These are phyloP conservation scores for Letharia lupina DNA, from an alignment of 495 filamentous ascomycete species.

Conservation along the genomic window DNA sequence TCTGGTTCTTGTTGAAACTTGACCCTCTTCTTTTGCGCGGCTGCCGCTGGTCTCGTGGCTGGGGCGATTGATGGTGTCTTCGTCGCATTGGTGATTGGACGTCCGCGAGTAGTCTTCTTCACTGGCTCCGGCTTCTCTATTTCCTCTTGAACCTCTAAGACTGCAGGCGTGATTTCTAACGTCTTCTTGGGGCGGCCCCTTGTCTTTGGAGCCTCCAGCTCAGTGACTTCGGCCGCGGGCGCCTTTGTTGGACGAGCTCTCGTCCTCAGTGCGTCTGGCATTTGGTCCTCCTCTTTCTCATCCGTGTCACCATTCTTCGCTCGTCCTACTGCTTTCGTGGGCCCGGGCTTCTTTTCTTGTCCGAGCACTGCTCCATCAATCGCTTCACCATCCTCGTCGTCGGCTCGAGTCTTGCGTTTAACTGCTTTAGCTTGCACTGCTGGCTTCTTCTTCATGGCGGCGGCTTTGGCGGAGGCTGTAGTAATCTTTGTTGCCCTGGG, in stretches of 20 bases:
- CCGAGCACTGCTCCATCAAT: neutral
- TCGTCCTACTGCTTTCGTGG: conserved; percentile 2
- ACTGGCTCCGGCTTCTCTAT: neutral
- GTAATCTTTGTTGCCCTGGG: conserved; percentile 19
- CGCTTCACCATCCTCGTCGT: conserved; percentile 12
- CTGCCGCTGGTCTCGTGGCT: conserved; percentile 12
- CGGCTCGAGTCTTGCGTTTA: conserved; percentile 18
- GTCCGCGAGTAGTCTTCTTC: conserved; percentile 22
- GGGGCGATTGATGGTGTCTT: conserved; percentile 5
- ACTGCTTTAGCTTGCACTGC: conserved; percentile 3
- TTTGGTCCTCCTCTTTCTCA: conserved; percentile 12
- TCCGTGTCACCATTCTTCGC: neutral
- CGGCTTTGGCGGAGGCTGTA: conserved; percentile 20
- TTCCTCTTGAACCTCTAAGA: neutral
- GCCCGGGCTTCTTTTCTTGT: conserved; percentile 7
- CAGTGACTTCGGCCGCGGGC: neutral
- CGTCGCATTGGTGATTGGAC: conserved; percentile 13
- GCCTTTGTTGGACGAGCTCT: conserved; percentile 24
- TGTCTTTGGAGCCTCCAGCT: conserved; percentile 14
- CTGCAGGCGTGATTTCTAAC: neutral
- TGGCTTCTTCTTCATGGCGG: conserved; percentile 21
- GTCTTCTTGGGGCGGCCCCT: conserved; percentile 19
- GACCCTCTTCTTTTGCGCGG: conserved; percentile 46
- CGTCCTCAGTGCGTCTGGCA: conserved; percentile 13
- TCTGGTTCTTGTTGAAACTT: conserved; percentile 43